Evolutionary conservation across 495 filamentous ascomycete genomes (phyloP), one percentile per base, ranked within the genome.

Genomic region (Tetracladium setigerum): DNA sequence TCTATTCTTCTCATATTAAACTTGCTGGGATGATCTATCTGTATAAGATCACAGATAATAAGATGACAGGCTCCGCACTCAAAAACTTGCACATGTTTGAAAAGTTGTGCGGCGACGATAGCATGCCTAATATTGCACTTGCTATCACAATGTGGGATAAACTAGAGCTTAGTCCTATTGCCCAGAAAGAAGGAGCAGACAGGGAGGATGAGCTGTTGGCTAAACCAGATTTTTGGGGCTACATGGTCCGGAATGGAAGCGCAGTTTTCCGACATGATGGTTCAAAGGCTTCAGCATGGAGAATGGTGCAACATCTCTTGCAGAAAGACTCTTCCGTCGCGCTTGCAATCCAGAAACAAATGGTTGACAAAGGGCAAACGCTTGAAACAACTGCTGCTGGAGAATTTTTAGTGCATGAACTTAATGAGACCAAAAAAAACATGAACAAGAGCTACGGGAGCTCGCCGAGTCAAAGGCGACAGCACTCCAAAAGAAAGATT

Each of bases 91-190:
- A 58, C 0, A 54, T 71, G 9, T 65, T 72, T 42, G 47, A 56
- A 14, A 59, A 59, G 13, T 54, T 72, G 0, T 65, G 60, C 30
- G 68, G 68, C 0, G 50, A 57, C 10, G 38, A 53, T 6, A 54
- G 55, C 0, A 52, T 64, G 10, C 19, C 15, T 10, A 58, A 63
- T 17, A 53, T 68, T n/a, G 15, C 65, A 9, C 43, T 72, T 0
- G 61, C 66, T 1, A 70, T 67, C 5, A 70, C 64, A 1, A 55
- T 60, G 55, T 72, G 68, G 69, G 46, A 64, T 11, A 27, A 53
- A 1, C 47, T 57, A 31, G 41, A 49, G 10, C 9, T 17, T 22
- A 14, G 30, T 13, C 30, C 13, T 38, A 34, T 27, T 7, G 35
- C 50, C 10, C 38, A 52, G 17, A 22, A 44, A 0, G 4, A 22